Evolutionary conservation across 306 rosid genomes (phyloP).

Genomic region (Prunus fruticosa): DNA sequence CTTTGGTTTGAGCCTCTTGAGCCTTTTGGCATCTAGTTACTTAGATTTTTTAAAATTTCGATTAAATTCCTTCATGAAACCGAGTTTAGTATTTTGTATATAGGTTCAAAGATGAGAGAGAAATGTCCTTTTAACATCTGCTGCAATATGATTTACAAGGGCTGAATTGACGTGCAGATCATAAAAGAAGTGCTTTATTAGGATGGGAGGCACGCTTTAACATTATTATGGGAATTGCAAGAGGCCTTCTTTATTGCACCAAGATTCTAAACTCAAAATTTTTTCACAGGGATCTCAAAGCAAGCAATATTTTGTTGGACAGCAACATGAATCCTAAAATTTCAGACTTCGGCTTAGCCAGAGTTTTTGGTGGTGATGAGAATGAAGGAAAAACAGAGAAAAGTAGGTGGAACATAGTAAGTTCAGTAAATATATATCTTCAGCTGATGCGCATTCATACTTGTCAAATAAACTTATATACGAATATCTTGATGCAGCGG

Average conservation of each 20-base stretch:
- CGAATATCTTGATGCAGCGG: not conserved
- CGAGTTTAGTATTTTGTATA: too few species aligned
- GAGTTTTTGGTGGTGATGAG: constrained; percentile 9
- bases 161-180: not conserved
- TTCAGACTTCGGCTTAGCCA: constrained; percentile 19
- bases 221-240: constrained; percentile 11
- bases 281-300: constrained; percentile 18
- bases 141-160: not conserved
- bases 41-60: not conserved
- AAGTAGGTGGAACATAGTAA: not conserved
- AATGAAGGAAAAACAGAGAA: too few species aligned
- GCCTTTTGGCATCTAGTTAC: not conserved
- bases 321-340: constrained; percentile 12
- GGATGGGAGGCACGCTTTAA: not conserved
- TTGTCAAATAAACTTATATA: not conserved
- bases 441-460: not conserved
- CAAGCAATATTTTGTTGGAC: constrained; percentile 16
- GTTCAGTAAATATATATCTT: not conserved
- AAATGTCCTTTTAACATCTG: too few species aligned
- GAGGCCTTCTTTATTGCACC: constrained; percentile 16
- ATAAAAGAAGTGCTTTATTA: not conserved
- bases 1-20: constrained; percentile 4
- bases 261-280: constrained; percentile 23
- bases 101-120: too few species aligned
- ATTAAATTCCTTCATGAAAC: not conserved